Evolutionary conservation across 2,329 filamentous ascomycete species (phyloP).

Genomic region (Colletotrichum tanaceti): DNA sequence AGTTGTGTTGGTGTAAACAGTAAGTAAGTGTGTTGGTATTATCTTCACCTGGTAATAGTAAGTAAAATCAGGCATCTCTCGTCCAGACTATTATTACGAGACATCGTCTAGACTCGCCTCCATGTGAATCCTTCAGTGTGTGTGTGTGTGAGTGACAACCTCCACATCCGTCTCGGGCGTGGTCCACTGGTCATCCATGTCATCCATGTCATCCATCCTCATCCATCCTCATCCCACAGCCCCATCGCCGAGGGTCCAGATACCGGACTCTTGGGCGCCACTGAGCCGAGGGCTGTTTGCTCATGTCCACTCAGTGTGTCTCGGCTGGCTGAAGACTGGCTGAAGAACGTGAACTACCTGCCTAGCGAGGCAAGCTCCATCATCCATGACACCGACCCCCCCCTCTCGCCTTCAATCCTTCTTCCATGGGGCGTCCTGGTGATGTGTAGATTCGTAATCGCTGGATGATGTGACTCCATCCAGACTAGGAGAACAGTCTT

Average conservation of each 20-base stretch:
- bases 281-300: neutral
- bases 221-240: neutral
- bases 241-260: too few relatives aligned
- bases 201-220: too few relatives aligned
- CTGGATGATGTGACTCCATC: neutral
- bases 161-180: neutral
- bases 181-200: too few relatives aligned
- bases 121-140: neutral
- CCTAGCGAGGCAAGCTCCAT: constrained; percentile 12
- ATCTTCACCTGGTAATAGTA: too few relatives aligned
- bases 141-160: too few relatives aligned
- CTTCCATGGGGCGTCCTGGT: neutral
- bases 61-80: neutral
- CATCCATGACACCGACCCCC: neutral
- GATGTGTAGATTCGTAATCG: neutral
- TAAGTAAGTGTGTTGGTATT: neutral
- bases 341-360: neutral
- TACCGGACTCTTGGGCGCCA: too few relatives aligned
- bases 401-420: neutral
- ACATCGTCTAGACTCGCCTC: too few relatives aligned
- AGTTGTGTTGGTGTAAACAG: neutral
- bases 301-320: neutral
- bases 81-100: neutral
- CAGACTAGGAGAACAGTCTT: neutral
- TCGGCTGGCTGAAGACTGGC: too few relatives aligned